These are phyloP conservation scores for Blastobotrys serpentis DNA, from an alignment of 1,139 yeast genomes.

Conservation along the genomic window DNA sequence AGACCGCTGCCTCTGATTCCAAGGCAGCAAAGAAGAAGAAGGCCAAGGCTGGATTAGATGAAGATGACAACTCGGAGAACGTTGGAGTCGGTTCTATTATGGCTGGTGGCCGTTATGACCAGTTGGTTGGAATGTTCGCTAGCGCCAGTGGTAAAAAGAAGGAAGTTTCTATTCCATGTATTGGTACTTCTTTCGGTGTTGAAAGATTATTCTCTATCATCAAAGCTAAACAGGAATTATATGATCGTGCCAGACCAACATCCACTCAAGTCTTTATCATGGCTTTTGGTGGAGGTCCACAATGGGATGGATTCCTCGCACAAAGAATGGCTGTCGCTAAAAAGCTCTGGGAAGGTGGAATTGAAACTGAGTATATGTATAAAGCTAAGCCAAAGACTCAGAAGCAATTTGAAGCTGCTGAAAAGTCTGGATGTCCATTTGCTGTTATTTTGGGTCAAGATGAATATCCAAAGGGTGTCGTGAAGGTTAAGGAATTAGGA, in stretches of 20 bases:
- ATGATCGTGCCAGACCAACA: constrained; percentile 66
- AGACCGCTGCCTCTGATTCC: constrained; percentile 43
- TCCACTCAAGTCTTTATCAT: constrained; percentile 90
- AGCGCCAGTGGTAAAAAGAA: constrained; percentile 52
- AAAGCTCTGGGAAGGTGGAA: constrained; percentile 80
- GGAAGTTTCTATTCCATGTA: constrained; percentile 84
- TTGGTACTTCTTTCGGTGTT: constrained; percentile 94
- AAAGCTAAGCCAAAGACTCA: constrained; percentile 91
- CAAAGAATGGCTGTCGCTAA: constrained; percentile 89
- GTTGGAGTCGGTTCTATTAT: constrained; percentile 98
- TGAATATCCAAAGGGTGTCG: constrained; percentile 75
- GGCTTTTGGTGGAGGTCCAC: constrained; percentile 99
- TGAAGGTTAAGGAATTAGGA: constrained; percentile 84
- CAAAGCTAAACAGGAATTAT: constrained; percentile 64
- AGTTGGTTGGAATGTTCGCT: constrained; percentile 94
- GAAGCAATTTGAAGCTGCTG: constrained; percentile 97
- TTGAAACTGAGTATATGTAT: constrained; percentile 86
- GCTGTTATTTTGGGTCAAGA: constrained; percentile 96
- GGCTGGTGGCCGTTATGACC: constrained; percentile 98
- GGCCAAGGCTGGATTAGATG: constrained; percentile 44
- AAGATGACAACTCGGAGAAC: constrained; percentile 91
- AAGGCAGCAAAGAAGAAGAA: constrained; percentile 43
- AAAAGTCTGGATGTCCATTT: constrained; percentile 83
- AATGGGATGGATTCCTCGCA: constrained; percentile 86
- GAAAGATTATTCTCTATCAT: constrained; percentile 90